Conservation (phyloP, 352 stramenopile genomes). For the Pythium apleroticum region DNA sequence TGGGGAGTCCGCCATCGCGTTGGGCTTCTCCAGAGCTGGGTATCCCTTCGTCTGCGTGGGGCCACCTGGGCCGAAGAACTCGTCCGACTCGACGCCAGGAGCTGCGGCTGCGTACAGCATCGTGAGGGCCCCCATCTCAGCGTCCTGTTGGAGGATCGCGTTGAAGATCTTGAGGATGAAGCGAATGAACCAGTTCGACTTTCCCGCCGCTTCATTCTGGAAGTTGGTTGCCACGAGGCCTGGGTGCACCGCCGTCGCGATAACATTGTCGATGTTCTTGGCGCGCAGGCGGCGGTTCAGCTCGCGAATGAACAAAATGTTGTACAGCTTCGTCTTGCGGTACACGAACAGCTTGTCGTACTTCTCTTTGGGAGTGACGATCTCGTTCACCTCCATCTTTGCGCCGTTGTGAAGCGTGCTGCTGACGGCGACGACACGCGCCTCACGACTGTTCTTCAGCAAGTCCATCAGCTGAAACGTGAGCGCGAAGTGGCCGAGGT, state of each 20-base stretch:
- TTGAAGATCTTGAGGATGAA: conserved; percentile 33
- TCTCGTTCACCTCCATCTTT: conserved; percentile 10
- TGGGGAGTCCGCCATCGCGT: conserved; percentile 30
- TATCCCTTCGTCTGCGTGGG: neutral
- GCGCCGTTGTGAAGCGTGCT: conserved; percentile 5
- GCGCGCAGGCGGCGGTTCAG: conserved; percentile 39
- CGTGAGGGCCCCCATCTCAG: conserved; percentile 44
- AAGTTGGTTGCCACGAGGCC: conserved; percentile 37
- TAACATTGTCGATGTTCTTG: conserved; percentile 25
- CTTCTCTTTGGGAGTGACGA: conserved; percentile 19
- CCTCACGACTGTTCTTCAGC: neutral
- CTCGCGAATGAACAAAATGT: conserved; percentile 49
- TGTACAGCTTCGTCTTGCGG: conserved; percentile 40
- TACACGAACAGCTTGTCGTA: conserved; percentile 27
- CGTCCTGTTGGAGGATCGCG: conserved; percentile 33
- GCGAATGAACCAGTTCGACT: conserved; percentile 31
- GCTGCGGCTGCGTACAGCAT: conserved; percentile 45
- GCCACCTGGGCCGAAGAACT: conserved; percentile 32
- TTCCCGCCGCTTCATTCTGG: conserved; percentile 29
- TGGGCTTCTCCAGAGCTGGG: conserved; percentile 33
- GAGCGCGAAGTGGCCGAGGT: conserved; percentile 31
- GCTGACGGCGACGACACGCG: neutral
- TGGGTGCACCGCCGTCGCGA: conserved; percentile 29
- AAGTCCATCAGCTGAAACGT: neutral
- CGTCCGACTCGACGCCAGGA: conserved; percentile 27